Conservation (phyloP, 192 early-diverging fungal species). For the Coemansia sp. region DNA sequence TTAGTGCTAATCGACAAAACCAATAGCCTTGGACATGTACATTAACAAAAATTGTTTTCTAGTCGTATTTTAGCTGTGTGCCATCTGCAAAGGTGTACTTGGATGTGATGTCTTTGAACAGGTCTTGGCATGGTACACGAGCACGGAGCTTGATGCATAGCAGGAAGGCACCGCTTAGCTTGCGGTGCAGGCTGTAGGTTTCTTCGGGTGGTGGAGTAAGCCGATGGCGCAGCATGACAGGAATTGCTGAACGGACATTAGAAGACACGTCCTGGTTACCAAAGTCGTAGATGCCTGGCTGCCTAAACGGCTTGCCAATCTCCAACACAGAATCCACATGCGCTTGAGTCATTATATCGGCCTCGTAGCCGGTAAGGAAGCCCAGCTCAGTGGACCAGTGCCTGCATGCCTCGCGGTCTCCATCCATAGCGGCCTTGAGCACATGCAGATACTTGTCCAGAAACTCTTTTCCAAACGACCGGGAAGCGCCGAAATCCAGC, state of each 20-base stretch:
- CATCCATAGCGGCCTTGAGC: conserved; percentile 66
- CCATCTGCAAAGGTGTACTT: conserved; percentile 40
- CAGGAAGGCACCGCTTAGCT: conserved; percentile 89
- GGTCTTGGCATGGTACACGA: conserved; percentile 48
- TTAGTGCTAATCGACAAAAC: not conserved
- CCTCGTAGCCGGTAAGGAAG: conserved; percentile 93
- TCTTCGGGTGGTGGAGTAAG: conserved; percentile 98
- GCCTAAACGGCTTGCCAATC: conserved; percentile 80
- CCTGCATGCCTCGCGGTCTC: conserved; percentile 72
- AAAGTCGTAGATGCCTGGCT: conserved; percentile 70
- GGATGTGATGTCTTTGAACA: conserved; percentile 39
- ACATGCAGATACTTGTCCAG: conserved; percentile 72
- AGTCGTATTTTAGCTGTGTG: conserved; percentile 15
- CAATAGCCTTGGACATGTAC: not conserved
- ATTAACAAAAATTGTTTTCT: not conserved
- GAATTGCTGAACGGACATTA: conserved; percentile 83
- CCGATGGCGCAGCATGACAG: conserved; percentile 90
- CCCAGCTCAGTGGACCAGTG: conserved; percentile 79
- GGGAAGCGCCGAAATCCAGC: conserved; percentile 93
- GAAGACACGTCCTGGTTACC: conserved; percentile 76
- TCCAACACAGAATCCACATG: conserved; percentile 87
- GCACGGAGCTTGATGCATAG: conserved; percentile 80
- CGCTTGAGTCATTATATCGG: conserved; percentile 77
- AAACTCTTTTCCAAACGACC: conserved; percentile 74
- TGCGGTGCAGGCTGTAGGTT: conserved; percentile 92